Conservation (phyloP, 257 asterid species). For the Gardenia jasminoides region DNA sequence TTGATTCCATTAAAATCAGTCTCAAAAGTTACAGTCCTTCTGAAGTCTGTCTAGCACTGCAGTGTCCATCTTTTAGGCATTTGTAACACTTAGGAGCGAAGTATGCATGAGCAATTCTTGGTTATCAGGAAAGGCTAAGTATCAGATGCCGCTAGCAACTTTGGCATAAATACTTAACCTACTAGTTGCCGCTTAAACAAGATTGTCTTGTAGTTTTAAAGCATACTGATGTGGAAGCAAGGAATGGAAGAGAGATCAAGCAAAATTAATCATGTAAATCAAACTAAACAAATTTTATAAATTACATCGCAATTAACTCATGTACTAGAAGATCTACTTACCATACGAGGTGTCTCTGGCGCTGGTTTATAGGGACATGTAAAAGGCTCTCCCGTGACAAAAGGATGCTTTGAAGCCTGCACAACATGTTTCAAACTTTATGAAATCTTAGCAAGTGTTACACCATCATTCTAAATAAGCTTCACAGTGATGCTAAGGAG, state of each 20-base stretch:
- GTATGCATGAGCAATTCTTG: neutral
- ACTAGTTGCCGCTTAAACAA: neutral
- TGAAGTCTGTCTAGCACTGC: neutral
- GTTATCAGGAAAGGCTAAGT: neutral
- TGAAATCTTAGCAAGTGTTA: neutral
- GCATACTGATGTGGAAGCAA: neutral
- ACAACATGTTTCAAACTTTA: constrained; percentile 17
- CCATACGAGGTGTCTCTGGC: constrained; percentile 92
- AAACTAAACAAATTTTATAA: neutral
- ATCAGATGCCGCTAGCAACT: neutral
- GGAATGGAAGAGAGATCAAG: constrained; percentile 1
- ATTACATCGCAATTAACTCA: neutral
- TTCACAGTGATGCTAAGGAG: constrained; percentile 4
- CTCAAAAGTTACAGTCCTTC: neutral
- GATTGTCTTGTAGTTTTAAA: too few relatives aligned
- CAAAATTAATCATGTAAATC: constrained; percentile 1
- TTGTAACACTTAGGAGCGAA: neutral
- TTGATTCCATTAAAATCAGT: neutral
- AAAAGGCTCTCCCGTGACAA: constrained; percentile 97
- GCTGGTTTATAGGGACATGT: constrained; percentile 77
- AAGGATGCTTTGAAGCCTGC: constrained; percentile 97
- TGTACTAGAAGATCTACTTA: constrained; percentile 40
- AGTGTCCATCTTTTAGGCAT: neutral
- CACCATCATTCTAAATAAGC: neutral
- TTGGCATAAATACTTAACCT: neutral